Evolutionary conservation across 352 stramenopile species (phyloP).

Genomic region (Lagenidium giganteum): DNA sequence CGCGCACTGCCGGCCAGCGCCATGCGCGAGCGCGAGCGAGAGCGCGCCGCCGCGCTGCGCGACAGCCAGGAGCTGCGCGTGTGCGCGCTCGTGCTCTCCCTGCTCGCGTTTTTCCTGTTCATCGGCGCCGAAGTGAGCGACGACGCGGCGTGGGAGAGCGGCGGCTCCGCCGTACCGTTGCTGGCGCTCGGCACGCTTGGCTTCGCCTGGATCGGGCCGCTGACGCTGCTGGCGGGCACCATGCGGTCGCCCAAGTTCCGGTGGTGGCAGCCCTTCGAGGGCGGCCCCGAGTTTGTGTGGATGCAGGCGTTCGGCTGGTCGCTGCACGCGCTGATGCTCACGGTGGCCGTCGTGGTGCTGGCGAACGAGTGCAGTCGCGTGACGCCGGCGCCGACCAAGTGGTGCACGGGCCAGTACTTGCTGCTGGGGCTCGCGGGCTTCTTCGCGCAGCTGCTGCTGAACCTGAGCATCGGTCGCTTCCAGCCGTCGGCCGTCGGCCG

Average conservation of each 20-base stretch:
- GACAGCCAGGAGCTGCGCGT: conserved; percentile 51
- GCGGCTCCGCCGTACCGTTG: too few species aligned
- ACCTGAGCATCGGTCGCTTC: conserved; percentile 48
- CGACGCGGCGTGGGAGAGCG: too few species aligned
- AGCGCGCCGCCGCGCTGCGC: conserved; percentile 16
- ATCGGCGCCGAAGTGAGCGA: conserved; percentile 48
- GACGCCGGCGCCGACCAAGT: conserved; percentile 30
- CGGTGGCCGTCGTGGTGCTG: conserved; percentile 32
- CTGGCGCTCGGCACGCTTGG: conserved; percentile 41
- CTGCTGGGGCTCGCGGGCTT: conserved; percentile 45
- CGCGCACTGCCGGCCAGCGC: too few species aligned
- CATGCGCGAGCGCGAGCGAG: neutral
- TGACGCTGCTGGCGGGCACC: conserved; percentile 47
- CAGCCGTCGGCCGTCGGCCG: conserved; percentile 15
- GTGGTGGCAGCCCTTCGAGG: conserved; percentile 57
- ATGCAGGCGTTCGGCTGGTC: conserved; percentile 62
- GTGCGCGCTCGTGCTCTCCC: conserved; percentile 41
- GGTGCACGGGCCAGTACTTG: conserved; percentile 49
- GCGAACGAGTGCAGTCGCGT: conserved; percentile 25
- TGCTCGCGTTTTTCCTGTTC: conserved; percentile 57
- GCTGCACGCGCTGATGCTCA: conserved; percentile 41
- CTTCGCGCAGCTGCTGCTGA: conserved; percentile 48
- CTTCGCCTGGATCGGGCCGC: conserved; percentile 50
- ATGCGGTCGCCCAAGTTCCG: conserved; percentile 36
- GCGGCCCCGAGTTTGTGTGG: conserved; percentile 51